These are phyloP conservation scores for Daldinia loculata DNA, from an alignment of 495 filamentous ascomycete species.

Conservation along the genomic window DNA sequence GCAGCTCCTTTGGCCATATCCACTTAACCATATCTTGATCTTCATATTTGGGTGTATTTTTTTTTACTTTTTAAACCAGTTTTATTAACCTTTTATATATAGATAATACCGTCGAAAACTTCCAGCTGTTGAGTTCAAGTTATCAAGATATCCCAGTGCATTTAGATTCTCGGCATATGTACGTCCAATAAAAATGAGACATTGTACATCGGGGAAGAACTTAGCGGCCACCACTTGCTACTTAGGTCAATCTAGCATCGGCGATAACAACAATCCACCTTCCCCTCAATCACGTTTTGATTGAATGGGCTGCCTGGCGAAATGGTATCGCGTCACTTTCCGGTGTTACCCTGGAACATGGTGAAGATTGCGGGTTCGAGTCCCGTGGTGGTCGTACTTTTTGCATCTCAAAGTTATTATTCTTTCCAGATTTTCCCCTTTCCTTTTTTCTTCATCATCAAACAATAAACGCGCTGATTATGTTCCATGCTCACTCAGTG, in stretches of 20 bases:
- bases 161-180: not conserved
- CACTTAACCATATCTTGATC: too few relatives aligned
- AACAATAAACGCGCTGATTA: too few relatives aligned
- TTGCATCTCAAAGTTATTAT: not conserved
- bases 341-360: slow-evolving; percentile 37
- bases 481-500: too few relatives aligned
- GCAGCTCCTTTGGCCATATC: too few relatives aligned
- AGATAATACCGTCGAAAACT: too few relatives aligned
- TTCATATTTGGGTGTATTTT: too few relatives aligned
- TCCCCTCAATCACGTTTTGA: not conserved
- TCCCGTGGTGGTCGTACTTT: slow-evolving; percentile 42
- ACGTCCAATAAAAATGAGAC: not conserved
- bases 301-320: slow-evolving; percentile 36
- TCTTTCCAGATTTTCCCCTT: not conserved
- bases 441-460: too few relatives aligned
- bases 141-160: not conserved
- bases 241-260: slow-evolving; percentile 3
- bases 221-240: slow-evolving; percentile 1
- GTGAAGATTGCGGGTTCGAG: slow-evolving; percentile 47
- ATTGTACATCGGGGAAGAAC: not conserved
- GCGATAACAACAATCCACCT: slow-evolving; percentile 27
- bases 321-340: slow-evolving; percentile 47
- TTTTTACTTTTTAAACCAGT: too few relatives aligned
- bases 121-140: not conserved
- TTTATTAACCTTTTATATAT: too few relatives aligned